Evolutionary conservation across 1,139 yeast genomes (phyloP).

Genomic region (Candida freyschussii): DNA sequence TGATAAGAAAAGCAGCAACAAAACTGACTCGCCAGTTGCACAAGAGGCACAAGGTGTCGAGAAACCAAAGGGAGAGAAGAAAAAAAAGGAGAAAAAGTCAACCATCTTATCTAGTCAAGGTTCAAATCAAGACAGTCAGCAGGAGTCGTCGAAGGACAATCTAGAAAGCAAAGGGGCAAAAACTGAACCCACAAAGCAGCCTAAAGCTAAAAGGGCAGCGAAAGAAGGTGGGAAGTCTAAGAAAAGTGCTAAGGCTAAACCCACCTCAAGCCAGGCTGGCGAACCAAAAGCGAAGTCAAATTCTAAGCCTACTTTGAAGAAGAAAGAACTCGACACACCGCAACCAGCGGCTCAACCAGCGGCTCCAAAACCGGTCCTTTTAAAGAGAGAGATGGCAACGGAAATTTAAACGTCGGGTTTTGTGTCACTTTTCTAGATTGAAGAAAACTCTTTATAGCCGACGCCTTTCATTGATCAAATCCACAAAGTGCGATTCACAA

Average conservation of each 20-base stretch:
- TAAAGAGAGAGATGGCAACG: constrained; percentile 1
- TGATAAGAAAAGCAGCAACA: too few species aligned
- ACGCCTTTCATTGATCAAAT: not conserved
- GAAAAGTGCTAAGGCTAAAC: not conserved
- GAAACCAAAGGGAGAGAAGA: too few species aligned
- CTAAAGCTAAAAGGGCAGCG: too few species aligned
- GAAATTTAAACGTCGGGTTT: not conserved
- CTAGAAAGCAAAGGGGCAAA: not conserved
- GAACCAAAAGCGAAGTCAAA: constrained; percentile 5
- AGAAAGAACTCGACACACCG: constrained; percentile 4
- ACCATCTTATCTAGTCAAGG: too few species aligned
- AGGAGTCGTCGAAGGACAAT: not conserved
- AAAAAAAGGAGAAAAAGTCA: too few species aligned
- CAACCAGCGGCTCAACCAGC: not conserved
- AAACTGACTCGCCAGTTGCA: too few species aligned
- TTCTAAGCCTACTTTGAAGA: constrained; percentile 8
- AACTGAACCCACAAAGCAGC: too few species aligned
- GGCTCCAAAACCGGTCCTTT: not conserved
- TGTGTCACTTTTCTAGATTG: constrained; percentile 1
- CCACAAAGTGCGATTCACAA: not conserved
- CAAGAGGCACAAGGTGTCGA: too few species aligned
- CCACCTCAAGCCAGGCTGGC: not conserved
- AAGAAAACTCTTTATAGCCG: not conserved
- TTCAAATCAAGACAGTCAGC: too few species aligned
- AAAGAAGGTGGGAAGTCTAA: not conserved